Evolutionary conservation across 2,329 filamentous ascomycete genomes (phyloP).

Genomic region (Talaromyces sp.): DNA sequence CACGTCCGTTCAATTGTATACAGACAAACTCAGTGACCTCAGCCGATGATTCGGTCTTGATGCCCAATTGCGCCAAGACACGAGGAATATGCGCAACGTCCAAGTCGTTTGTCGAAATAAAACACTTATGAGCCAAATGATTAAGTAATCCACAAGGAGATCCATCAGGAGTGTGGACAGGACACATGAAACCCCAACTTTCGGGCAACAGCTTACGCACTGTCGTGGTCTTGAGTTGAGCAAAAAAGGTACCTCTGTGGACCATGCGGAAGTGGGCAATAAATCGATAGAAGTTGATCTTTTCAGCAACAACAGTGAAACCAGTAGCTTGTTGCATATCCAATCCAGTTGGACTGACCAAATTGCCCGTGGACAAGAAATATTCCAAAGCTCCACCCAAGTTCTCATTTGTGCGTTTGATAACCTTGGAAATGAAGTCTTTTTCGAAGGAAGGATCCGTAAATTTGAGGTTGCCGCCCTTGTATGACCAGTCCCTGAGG

Average conservation of each 20-base stretch:
- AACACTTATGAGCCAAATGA: conserved; percentile 92
- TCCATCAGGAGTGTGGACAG: conserved; percentile 96
- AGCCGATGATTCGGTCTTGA: conserved; percentile 71
- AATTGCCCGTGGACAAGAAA: conserved; percentile 92
- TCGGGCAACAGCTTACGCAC: conserved; percentile 93
- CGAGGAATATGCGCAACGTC: conserved; percentile 72
- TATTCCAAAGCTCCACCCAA: conserved; percentile 86
- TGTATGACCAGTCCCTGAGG: conserved; percentile 54
- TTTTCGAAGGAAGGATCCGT: conserved; percentile 71
- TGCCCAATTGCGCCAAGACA: conserved; percentile 74
- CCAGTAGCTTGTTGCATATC: conserved; percentile 93
- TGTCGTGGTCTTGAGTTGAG: conserved; percentile 93
- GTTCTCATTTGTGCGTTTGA: conserved; percentile 81
- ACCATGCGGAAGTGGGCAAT: conserved; percentile 99
- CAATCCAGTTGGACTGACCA: conserved; percentile 84
- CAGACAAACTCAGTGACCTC: conserved; percentile 79
- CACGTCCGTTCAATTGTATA: conserved; percentile 83
- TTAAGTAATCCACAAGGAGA: conserved; percentile 91
- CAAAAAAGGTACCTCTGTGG: conserved; percentile 97
- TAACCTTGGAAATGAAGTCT: conserved; percentile 74
- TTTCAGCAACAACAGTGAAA: conserved; percentile 95
- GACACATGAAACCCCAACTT: conserved; percentile 97
- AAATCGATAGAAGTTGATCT: conserved; percentile 98
- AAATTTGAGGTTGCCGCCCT: conserved; percentile 58
- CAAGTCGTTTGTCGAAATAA: conserved; percentile 71